A percentile compares a stretch with the other conserved stretches of the same genome.
Evolutionary conservation across 1,284 basidiomycete genomes (phyloP).

Genomic region (Ganoderma multipileum): DNA sequence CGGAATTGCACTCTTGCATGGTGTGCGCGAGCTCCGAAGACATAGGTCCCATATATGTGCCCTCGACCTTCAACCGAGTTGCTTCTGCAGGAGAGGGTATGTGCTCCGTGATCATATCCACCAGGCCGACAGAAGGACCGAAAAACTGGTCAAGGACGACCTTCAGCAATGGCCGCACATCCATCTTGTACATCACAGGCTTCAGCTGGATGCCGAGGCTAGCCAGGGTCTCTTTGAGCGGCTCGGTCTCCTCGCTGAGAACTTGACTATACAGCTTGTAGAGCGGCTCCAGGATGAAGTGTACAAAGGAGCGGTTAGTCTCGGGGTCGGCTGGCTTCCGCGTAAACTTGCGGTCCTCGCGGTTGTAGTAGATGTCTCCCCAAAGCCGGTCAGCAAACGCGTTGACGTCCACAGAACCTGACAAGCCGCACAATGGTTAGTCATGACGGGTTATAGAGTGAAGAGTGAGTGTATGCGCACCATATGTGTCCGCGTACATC

Average conservation of each 20-base stretch:
- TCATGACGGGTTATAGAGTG: no score
- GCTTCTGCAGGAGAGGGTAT: slow-evolving; percentile 86
- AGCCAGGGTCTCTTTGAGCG: slow-evolving; percentile 83
- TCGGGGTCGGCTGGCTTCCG: slow-evolving; percentile 86
- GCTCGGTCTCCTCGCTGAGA: slow-evolving; percentile 89
- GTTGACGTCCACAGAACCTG: slow-evolving; percentile 68
- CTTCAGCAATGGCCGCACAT: slow-evolving; percentile 93
- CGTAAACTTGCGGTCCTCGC: slow-evolving; percentile 86
- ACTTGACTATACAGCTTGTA: slow-evolving; percentile 99
- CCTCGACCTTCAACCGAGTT: slow-evolving; percentile 78
- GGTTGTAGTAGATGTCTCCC: slow-evolving; percentile 97
- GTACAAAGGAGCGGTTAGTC: slow-evolving; percentile 88
- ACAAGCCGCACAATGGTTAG: not conserved
- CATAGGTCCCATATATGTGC: slow-evolving; percentile 88
- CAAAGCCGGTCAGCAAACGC: slow-evolving; percentile 89
- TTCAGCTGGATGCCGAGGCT: slow-evolving; percentile 88
- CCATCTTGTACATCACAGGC: slow-evolving; percentile 97
- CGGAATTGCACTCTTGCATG: slow-evolving; percentile 85
- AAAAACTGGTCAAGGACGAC: slow-evolving; percentile 97
- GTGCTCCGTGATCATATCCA: slow-evolving; percentile 91
- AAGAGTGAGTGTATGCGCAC: slow-evolving; percentile 42
- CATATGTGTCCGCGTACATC: slow-evolving; percentile 95
- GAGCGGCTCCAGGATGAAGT: slow-evolving; percentile 95
- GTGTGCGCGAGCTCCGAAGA: slow-evolving; percentile 77
- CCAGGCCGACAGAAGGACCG: slow-evolving; percentile 85